Conservation (phyloP, 2,329 filamentous ascomycete genomes). For the Periconia sp. region DNA sequence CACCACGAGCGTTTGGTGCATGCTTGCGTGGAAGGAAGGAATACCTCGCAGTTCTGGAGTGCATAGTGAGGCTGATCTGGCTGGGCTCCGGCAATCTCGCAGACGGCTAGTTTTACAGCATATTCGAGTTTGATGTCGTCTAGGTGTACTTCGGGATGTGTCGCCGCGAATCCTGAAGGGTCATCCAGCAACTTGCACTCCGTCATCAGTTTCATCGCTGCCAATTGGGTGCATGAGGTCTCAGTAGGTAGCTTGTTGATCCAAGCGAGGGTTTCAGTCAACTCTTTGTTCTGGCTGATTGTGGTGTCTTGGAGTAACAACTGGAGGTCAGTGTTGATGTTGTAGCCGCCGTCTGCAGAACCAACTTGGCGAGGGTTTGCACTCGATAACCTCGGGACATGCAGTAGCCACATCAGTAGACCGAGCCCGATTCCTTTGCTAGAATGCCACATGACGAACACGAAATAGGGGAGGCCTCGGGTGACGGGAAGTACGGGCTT, state of each 20-base stretch:
- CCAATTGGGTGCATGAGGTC: conserved; percentile 54
- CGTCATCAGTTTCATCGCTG: conserved; percentile 53
- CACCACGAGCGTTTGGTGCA: conserved; percentile 27
- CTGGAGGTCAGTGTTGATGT: conserved; percentile 2
- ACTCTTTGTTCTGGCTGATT: conserved; percentile 5
- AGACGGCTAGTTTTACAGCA: conserved; percentile 63
- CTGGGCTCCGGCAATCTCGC: conserved; percentile 58
- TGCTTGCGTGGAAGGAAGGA: conserved; percentile 46
- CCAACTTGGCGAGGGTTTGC: neutral
- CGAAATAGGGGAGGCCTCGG: neutral
- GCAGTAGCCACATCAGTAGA: neutral
- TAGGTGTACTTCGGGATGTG: conserved; percentile 30
- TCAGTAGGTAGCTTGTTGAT: conserved; percentile 15
- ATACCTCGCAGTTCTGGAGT: conserved; percentile 54
- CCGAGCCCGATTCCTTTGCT: neutral
- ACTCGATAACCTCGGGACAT: neutral
- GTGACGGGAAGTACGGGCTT: neutral
- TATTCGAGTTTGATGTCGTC: conserved; percentile 57
- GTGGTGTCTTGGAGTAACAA: conserved; percentile 4
- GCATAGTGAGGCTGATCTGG: conserved; percentile 43
- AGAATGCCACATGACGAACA: neutral
- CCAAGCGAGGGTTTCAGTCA: conserved; percentile 4
- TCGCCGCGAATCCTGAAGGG: conserved; percentile 26
- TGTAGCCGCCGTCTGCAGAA: neutral
- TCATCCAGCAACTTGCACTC: conserved; percentile 55